Percentiles rank a stretch among this genome's conserved stretches.
These are phyloP conservation scores for Spatholobus suberectus DNA, from an alignment of 306 rosid genomes.

Conservation along the genomic window DNA sequence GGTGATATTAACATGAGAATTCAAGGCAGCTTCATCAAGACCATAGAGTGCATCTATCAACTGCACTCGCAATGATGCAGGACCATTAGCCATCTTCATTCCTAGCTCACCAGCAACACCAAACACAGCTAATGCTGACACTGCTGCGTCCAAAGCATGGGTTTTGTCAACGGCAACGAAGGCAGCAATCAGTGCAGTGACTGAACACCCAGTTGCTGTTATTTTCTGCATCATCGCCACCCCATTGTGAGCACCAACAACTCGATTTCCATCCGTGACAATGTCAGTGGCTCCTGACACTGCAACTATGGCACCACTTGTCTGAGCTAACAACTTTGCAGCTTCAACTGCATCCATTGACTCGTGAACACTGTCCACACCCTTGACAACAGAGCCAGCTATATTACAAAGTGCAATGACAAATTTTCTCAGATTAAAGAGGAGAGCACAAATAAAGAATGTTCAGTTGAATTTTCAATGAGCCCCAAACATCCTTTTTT, in stretches of 20 bases:
- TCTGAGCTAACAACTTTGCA: conserved; percentile 73
- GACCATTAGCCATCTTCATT: conserved; percentile 79
- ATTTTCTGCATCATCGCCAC: conserved; percentile 88
- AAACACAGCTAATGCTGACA: conserved; percentile 70
- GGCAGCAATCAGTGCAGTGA: conserved; percentile 87
- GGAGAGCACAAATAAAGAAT: background rate
- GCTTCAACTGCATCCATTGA: conserved; percentile 87
- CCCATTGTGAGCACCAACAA: conserved; percentile 86
- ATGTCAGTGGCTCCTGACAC: conserved; percentile 88
- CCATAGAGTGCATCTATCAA: conserved; percentile 84
- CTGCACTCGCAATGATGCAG: conserved; percentile 85
- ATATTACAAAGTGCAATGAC: conserved; percentile 33
- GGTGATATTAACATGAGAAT: conserved; percentile 69
- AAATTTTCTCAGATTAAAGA: background rate
- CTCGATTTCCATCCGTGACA: conserved; percentile 77
- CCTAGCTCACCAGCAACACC: conserved; percentile 86
- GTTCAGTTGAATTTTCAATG: background rate
- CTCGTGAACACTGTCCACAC: conserved; percentile 75
- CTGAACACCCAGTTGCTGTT: conserved; percentile 93
- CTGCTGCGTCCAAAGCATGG: conserved; percentile 70
- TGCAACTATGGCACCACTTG: conserved; percentile 79
- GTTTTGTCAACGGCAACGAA: conserved; percentile 77
- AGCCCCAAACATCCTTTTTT: background rate
- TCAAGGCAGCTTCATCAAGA: conserved; percentile 71
- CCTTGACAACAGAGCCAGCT: conserved; percentile 54